A percentile compares a stretch with the other conserved stretches of the same genome.
These are phyloP conservation scores for Pseudocercospora cruenta DNA, from an alignment of 2,329 filamentous ascomycete genomes.

Conservation along the genomic window DNA sequence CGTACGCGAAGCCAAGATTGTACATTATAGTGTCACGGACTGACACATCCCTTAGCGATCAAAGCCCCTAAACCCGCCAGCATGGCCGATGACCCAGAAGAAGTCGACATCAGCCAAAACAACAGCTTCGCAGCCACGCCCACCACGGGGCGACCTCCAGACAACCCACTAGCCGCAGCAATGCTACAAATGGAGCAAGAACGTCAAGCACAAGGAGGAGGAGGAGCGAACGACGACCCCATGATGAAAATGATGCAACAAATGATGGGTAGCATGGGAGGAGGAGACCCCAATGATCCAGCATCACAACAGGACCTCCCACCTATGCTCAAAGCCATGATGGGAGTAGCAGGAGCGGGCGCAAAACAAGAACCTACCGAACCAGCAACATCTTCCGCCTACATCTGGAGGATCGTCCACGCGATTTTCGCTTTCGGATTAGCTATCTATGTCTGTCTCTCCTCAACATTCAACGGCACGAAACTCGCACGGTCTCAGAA, in stretches of 20 bases:
- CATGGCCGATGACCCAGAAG: constrained; percentile 65
- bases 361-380: constrained; percentile 35
- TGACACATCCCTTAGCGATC: constrained; percentile 31
- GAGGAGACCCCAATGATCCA: constrained; percentile 39
- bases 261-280: constrained; percentile 44
- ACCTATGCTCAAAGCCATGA: constrained; percentile 51
- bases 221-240: constrained; percentile 57
- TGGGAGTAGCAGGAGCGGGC: constrained; percentile 41
- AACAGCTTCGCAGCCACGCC: constrained; percentile 25
- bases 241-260: constrained; percentile 73
- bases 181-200: constrained; percentile 38
- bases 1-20: neutral
- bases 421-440: constrained; percentile 71
- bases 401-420: constrained; percentile 74
- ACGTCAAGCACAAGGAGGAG: constrained; percentile 23
- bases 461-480: constrained; percentile 70
- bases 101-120: constrained; percentile 66
- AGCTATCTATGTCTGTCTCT: constrained; percentile 70
- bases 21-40: neutral
- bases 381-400: constrained; percentile 48
- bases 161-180: constrained; percentile 35
- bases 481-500: constrained; percentile 57
- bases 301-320: constrained; percentile 49
- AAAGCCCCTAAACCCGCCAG: constrained; percentile 39
- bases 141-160: constrained; percentile 15